These are phyloP conservation scores for Lagenidium sp. DNA, from an alignment of 352 stramenopile species.

Conservation along the genomic window DNA sequence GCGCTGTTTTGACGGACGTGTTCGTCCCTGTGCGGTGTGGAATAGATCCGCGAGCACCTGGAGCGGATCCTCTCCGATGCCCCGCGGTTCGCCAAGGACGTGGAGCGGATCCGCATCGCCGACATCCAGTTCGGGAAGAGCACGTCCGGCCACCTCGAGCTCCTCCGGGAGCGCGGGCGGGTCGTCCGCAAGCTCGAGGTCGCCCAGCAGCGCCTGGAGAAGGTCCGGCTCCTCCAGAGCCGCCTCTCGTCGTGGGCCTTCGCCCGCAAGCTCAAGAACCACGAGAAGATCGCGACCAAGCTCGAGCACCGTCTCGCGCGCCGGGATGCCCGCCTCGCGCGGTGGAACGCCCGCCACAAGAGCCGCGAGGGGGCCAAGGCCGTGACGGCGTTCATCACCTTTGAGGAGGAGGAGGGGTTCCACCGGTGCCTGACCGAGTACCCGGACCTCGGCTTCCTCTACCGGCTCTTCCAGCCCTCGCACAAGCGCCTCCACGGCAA, in stretches of 20 bases:
- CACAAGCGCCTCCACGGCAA: conserved; percentile 62
- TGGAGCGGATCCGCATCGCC: conserved; percentile 56
- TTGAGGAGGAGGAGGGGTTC: conserved; percentile 75
- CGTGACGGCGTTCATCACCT: conserved; percentile 77
- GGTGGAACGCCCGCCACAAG: conserved; percentile 20
- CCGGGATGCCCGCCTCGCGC: conserved; percentile 35
- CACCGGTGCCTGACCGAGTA: conserved; percentile 75
- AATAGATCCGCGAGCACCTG: conserved; percentile 52
- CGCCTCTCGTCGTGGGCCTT: conserved; percentile 31
- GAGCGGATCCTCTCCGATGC: conserved; percentile 47
- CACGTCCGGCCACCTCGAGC: conserved; percentile 42
- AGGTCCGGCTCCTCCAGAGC: conserved; percentile 42
- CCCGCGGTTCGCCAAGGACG: conserved; percentile 34
- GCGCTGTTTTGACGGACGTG: background rate
- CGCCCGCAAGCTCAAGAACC: conserved; percentile 24
- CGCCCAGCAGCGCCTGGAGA: conserved; percentile 54
- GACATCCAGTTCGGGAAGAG: conserved; percentile 78
- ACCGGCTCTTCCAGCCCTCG: conserved; percentile 61
- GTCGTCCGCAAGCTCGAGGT: conserved; percentile 59
- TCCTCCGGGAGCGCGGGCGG: conserved; percentile 47
- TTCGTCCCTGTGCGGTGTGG: background rate
- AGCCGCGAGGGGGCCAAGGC: conserved; percentile 23
- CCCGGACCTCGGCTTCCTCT: conserved; percentile 56
- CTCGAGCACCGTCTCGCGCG: conserved; percentile 33
- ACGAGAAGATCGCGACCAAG: conserved; percentile 32